A percentile compares a stretch with the other conserved stretches of the same genome.
phyloP scores from a whole-genome alignment of 2,329 filamentous ascomycete genomes.

The Massarina eburnea region DNA sequence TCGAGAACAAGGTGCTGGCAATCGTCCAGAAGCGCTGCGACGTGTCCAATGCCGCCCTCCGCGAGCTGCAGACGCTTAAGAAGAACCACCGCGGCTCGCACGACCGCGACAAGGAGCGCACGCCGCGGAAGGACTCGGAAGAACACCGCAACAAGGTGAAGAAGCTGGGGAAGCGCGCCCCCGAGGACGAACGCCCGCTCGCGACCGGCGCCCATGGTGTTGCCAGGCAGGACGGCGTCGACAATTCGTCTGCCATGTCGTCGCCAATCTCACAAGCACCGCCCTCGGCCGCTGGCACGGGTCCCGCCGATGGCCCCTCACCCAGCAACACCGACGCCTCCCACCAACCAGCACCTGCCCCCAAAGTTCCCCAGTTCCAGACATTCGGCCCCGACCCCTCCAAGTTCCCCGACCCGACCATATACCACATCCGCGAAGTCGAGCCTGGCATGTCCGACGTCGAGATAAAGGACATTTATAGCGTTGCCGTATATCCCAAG shows the following conservation, averaged over 20 bases:
- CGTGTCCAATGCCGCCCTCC: conserved; percentile 72
- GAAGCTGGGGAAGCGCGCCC: conserved; percentile 77
- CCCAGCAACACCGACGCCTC: conserved; percentile 57
- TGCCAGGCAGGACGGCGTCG: conserved; percentile 65
- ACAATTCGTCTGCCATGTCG: conserved; percentile 43
- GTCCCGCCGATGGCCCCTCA: conserved; percentile 65
- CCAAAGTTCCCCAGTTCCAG: conserved; percentile 71
- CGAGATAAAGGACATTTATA: conserved; percentile 85
- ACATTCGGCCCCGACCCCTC: conserved; percentile 92
- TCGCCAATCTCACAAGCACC: conserved; percentile 48
- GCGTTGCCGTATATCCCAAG: conserved; percentile 79
- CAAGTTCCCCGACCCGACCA: conserved; percentile 85
- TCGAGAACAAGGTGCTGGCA: conserved; percentile 58
- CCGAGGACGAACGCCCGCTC: conserved; percentile 62
- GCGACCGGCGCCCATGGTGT: conserved; percentile 65
- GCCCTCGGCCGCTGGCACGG: conserved; percentile 52
- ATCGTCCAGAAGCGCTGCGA: conserved; percentile 56
- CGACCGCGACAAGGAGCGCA: conserved; percentile 51
- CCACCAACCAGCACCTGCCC: conserved; percentile 62
- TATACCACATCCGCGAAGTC: conserved; percentile 86
- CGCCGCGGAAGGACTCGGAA: conserved; percentile 48
- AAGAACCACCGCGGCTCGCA: conserved; percentile 64
- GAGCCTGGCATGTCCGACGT: conserved; percentile 76
- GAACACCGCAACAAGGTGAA: conserved; percentile 51
- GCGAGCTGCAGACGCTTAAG: conserved; percentile 65